phyloP scores from a whole-genome alignment of 1,139 yeast species.

The Hyphopichia wangnamkhiaoensis region DNA sequence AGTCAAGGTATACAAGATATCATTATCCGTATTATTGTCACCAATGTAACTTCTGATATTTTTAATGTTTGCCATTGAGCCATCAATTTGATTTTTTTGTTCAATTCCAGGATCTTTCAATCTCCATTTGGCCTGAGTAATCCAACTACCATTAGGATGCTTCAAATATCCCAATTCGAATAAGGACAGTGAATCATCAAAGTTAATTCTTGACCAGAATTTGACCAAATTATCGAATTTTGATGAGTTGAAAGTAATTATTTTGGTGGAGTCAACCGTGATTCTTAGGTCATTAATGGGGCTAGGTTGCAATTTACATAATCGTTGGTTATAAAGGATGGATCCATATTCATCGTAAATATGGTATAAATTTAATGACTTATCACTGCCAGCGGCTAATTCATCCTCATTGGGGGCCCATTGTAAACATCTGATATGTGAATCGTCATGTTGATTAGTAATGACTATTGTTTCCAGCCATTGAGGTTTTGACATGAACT shows the following conservation, averaged over 20 bases:
- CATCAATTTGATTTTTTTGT: slow-evolving; percentile 19
- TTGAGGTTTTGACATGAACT: slow-evolving; percentile 42
- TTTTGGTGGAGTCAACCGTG: slow-evolving; percentile 64
- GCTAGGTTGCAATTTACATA: slow-evolving; percentile 58
- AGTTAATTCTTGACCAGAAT: slow-evolving; percentile 76
- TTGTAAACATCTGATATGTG: slow-evolving; percentile 51
- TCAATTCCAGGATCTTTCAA: slow-evolving; percentile 9
- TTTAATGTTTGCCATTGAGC: slow-evolving; percentile 40
- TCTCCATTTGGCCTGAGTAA: slow-evolving; percentile 61
- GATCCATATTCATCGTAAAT: slow-evolving; percentile 49
- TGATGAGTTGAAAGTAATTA: slow-evolving; percentile 57
- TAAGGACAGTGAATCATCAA: slow-evolving; percentile 59
- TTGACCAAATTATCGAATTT: slow-evolving; percentile 66
- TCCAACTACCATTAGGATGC: slow-evolving; percentile 53
- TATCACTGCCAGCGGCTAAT: slow-evolving; percentile 59
- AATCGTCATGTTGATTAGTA: slow-evolving; percentile 22
- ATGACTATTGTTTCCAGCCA: slow-evolving; percentile 46
- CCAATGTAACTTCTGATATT: slow-evolving; percentile 39
- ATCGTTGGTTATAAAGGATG: slow-evolving; percentile 37
- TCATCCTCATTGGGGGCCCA: slow-evolving; percentile 69
- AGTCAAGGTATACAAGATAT: slow-evolving; percentile 62
- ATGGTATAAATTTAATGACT: slow-evolving; percentile 54
- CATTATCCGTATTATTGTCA: slow-evolving; percentile 29
- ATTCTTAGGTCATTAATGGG: slow-evolving; percentile 57
- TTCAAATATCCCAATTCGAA: slow-evolving; percentile 72